Percentiles rank a stretch among this genome's conserved stretches.
Conservation (phyloP, 1,139 yeast species). For the Geotrichum phurueaensis region DNA sequence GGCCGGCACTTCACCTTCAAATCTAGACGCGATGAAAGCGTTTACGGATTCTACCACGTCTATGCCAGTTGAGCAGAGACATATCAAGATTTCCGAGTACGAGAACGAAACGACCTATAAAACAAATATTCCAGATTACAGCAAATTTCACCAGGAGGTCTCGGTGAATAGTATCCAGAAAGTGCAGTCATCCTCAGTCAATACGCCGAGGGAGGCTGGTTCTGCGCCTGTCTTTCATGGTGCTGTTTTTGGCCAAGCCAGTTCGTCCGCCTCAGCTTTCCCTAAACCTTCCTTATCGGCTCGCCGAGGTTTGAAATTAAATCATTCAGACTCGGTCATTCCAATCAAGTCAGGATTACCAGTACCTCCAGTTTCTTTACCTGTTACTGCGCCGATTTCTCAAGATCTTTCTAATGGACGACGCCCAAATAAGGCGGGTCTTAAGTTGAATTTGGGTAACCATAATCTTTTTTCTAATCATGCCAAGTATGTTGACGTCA, state of each 20-base stretch:
- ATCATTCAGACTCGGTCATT: constrained; percentile 10
- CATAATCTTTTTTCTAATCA: constrained; percentile 58
- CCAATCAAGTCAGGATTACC: neutral
- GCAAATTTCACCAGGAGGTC: constrained; percentile 1
- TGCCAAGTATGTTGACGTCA: constrained; percentile 81
- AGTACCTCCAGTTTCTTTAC: neutral
- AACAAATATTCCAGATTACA: constrained; percentile 17
- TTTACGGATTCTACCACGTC: constrained; percentile 1
- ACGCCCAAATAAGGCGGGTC: constrained; percentile 14
- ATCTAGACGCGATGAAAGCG: constrained; percentile 1
- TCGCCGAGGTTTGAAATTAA: constrained; percentile 32
- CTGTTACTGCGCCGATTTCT: constrained; percentile 4
- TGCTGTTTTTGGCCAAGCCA: constrained; percentile 11
- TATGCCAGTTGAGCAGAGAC: constrained; percentile 4
- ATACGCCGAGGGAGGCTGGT: neutral
- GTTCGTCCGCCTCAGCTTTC: constrained; percentile 7
- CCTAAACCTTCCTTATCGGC: constrained; percentile 31
- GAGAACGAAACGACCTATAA: constrained; percentile 11
- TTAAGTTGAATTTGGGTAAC: constrained; percentile 13
- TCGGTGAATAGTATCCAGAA: neutral
- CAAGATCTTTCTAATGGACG: neutral
- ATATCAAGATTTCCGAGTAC: neutral
- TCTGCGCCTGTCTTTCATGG: neutral
- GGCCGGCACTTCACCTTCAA: constrained; percentile 1
- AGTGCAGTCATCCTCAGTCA: neutral